Evolutionary conservation across 306 rosid genomes (phyloP).

Genomic region (Pyrus pyrifolia): DNA sequence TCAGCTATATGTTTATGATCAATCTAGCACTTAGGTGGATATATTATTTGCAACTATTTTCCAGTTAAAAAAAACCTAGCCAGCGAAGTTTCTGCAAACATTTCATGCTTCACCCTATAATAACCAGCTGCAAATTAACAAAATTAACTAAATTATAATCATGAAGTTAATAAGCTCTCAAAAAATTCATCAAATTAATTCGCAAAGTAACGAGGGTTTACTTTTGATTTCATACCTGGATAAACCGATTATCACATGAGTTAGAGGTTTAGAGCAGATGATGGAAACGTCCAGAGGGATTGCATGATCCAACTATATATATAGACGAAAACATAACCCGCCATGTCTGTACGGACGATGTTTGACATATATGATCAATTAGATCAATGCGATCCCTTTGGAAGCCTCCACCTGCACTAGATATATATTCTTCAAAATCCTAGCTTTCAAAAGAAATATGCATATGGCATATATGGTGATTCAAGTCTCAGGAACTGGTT

Average conservation of each 20-base stretch:
- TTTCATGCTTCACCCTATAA: neutral
- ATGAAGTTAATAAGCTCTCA: neutral
- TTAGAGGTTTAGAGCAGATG: slow-evolving; percentile 14
- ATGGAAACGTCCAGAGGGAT: slow-evolving; percentile 69
- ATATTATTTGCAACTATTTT: neutral
- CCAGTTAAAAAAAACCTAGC: neutral
- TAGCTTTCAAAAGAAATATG: neutral
- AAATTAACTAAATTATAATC: neutral
- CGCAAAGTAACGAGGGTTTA: neutral
- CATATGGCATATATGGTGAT: slow-evolving; percentile 11
- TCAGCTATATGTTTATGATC: no score
- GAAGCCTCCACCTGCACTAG: slow-evolving; percentile 64
- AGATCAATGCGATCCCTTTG: slow-evolving; percentile 98
- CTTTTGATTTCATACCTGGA: slow-evolving; percentile 1
- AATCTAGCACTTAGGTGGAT: no score
- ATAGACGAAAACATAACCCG: neutral
- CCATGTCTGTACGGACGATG: neutral
- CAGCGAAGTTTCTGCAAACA: neutral
- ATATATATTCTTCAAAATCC: neutral
- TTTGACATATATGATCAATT: neutral
- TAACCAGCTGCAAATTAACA: neutral
- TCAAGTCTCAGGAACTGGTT: slow-evolving; percentile 21
- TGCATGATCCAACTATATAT: slow-evolving; percentile 49
- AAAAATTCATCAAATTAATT: neutral
- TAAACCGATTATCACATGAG: neutral